Conservation (phyloP, 192 early-diverging fungal genomes). For the Phlyctochytrium planicorne region DNA sequence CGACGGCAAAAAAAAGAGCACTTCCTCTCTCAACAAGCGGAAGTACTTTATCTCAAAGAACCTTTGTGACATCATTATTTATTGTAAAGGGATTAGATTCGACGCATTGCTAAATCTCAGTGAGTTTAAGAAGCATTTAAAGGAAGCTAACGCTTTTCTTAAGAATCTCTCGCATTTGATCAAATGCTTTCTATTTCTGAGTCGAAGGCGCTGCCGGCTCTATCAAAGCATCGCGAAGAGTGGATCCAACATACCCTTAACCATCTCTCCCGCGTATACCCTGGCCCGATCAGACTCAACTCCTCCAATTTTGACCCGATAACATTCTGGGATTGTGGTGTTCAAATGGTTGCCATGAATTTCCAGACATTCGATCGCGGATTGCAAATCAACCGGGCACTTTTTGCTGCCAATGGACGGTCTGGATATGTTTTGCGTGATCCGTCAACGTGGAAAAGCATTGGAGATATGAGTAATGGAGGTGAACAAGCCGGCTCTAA, state of each 20-base stretch:
- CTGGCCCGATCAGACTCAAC: conserved; percentile 71
- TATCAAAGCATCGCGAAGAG: conserved; percentile 13
- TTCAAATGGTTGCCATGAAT: conserved; percentile 88
- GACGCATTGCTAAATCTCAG: conserved; percentile 37
- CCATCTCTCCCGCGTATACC: conserved; percentile 76
- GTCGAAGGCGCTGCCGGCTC: conserved; percentile 51
- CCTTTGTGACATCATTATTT: conserved; percentile 40
- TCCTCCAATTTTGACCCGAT: conserved; percentile 85
- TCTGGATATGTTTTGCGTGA: conserved; percentile 85
- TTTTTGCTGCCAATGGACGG: conserved; percentile 73
- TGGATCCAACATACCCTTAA: conserved; percentile 2
- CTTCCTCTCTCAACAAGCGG: background rate
- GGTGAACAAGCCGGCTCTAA: background rate
- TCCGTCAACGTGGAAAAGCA: conserved; percentile 44
- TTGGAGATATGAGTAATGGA: background rate
- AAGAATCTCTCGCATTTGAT: conserved; percentile 54
- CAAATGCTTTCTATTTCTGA: conserved; percentile 78
- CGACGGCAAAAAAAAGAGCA: conserved; percentile 1
- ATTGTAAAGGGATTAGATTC: conserved; percentile 38
- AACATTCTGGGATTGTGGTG: conserved; percentile 75
- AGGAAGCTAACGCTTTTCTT: conserved; percentile 50
- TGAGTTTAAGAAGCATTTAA: conserved; percentile 23
- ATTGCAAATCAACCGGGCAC: conserved; percentile 82
- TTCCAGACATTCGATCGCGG: conserved; percentile 79
- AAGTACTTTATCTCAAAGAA: conserved; percentile 34